Evolutionary conservation across 1,284 basidiomycete genomes (phyloP), one percentile per base, ranked within the genome.

Genomic region (Testicularia cyperi): DNA sequence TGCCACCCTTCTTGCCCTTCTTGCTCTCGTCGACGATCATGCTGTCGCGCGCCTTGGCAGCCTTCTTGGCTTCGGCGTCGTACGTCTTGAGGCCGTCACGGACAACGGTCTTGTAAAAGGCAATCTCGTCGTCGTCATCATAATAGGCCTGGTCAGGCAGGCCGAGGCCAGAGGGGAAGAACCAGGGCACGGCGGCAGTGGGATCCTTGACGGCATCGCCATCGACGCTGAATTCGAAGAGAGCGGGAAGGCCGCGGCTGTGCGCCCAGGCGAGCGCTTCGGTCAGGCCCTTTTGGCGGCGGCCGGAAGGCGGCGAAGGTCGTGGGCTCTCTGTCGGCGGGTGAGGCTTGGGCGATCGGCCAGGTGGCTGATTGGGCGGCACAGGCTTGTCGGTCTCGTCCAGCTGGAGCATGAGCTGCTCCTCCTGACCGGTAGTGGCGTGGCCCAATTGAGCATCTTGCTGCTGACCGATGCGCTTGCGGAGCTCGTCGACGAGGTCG

Each of bases 91-190:
- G 81, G 9, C 92, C 81, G 16, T 83, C 82, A 62, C 85, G 81
- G 19, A 94, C 79, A 14, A 89, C 85, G 31, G 80, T 79, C 56
- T 82, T 80, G 78, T 96, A 96, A 10, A 88, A 78, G 19, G 84
- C 81, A 18, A 85, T 77, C 34, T 90, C 83, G 0, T 81, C 79
- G 43, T 85, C 79, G 54, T 97, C 92, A 36, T 87, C 83, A 76
- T 91, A 97, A 77, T 97, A 96, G 79, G 92, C 89, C 85, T 92
- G 91, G 30, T 91, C 85, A 1, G 92, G 92, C 12, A 97, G 84
- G 23, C 91, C 90, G 6, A 96, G 81, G 9, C 80, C 82, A 6
- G 87, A 83, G 72, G 97, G 92, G 61, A 83, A 85, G 70, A 97
- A 85, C 86, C 87, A 91, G 14, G 92, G 81, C 0, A 85, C 83